These are phyloP conservation scores for Nephelium lappaceum DNA, from an alignment of 345 rosid species.

Conservation along the genomic window DNA sequence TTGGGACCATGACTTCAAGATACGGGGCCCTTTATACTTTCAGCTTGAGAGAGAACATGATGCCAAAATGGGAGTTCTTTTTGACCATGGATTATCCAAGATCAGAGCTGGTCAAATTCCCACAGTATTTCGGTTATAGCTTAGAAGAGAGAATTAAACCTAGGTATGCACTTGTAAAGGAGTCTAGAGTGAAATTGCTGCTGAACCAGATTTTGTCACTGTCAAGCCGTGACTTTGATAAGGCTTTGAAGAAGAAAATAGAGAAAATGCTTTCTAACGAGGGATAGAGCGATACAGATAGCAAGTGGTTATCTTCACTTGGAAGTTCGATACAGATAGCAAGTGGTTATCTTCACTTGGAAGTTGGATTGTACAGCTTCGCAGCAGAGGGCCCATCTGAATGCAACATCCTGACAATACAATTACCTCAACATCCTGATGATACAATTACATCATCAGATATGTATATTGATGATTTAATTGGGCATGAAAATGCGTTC, in stretches of 20 bases:
- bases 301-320: conserved; percentile 1
- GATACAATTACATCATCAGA: not conserved
- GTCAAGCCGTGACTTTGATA: conserved; percentile 56
- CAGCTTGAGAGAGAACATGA: conserved; percentile 73
- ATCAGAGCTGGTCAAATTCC: conserved; percentile 80
- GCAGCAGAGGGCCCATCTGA: not conserved
- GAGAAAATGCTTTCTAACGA: conserved; percentile 38
- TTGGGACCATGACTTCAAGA: conserved; percentile 74
- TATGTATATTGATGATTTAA: not conserved
- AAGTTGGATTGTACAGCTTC: not conserved
- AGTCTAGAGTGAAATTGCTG: conserved; percentile 57
- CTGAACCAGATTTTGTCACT: conserved; percentile 78
- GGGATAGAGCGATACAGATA: conserved; percentile 2
- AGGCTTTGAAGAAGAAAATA: conserved; percentile 63
- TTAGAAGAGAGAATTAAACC: conserved; percentile 86
- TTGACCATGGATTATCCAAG: conserved; percentile 78
- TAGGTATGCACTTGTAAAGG: conserved; percentile 66
- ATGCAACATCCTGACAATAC: not conserved
- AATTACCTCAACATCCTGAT: not conserved
- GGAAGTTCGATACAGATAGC: conserved; percentile 3
- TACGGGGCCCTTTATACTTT: conserved; percentile 78
- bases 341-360: not conserved
- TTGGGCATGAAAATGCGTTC: not conserved
- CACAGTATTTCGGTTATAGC: conserved; percentile 90
- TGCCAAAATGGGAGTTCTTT: conserved; percentile 91